Conservation (phyloP, 192 early-diverging fungal species). For the Podila horticola region DNA sequence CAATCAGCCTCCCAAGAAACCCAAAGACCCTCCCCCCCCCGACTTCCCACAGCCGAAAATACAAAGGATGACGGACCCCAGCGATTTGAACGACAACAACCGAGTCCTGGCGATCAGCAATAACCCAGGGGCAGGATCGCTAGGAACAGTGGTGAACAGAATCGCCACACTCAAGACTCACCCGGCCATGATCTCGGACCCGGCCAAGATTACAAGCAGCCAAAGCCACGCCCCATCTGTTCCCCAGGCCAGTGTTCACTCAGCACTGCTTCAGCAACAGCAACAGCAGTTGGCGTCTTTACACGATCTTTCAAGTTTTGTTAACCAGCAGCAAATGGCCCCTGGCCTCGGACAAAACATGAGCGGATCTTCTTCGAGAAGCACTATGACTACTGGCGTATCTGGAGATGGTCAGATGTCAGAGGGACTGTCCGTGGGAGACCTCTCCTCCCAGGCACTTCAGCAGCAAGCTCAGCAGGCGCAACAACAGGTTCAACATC, state of each 20-base stretch:
- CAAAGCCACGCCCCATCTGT: neutral
- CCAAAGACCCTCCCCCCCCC: too few relatives aligned
- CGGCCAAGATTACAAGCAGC: neutral
- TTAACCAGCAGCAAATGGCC: constrained; percentile 2
- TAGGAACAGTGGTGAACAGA: constrained; percentile 16
- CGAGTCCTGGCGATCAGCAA: constrained; percentile 41
- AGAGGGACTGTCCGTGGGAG: neutral
- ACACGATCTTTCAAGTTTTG: constrained; percentile 7
- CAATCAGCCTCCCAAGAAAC: too few relatives aligned
- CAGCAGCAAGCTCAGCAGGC: neutral
- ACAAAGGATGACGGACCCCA: constrained; percentile 16
- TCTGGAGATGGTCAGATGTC: neutral
- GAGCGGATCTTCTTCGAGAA: neutral
- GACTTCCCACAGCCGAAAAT: too few relatives aligned
- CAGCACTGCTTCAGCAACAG: constrained; percentile 1
- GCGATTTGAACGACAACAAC: constrained; percentile 31
- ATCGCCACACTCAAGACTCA: neutral
- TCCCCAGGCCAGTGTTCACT: neutral
- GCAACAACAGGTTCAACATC: neutral
- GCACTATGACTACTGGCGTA: neutral
- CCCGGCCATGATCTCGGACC: constrained; percentile 5
- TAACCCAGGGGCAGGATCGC: constrained; percentile 16
- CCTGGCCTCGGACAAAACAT: constrained; percentile 3
- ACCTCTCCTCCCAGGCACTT: neutral
- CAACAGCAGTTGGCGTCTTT: constrained; percentile 17